Base-by-base conservation (phyloP, 768 basidiomycete species). In the Agrocybe pediades region DNA sequence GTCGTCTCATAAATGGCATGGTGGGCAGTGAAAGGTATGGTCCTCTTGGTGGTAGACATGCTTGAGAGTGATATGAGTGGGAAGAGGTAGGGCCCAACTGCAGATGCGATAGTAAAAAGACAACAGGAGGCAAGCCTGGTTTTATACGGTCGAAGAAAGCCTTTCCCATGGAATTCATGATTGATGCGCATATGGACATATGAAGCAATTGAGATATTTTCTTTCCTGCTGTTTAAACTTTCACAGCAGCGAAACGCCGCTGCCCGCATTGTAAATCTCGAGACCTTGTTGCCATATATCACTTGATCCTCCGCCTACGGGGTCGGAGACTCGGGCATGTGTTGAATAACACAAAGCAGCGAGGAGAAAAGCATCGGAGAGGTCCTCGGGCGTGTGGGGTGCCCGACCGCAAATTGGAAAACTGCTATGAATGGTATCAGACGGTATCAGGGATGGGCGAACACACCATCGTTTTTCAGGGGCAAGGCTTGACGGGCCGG, bases 1-100 rank as follows among this genome's bases (percentile, higher is more conserved):
- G 68, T 60, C 0, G 79, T 79, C 11, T 76, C 71, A 49, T 73
- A 73, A 2, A 73, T 74, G 54, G 82, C 69, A 6, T 77, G 66
- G 51, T 78, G 71, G 25, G 72, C 70, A 2, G 68, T 66, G 49
- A 77, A 69, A 1, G 70, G 63, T 15, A 36, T 36, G 33, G n/a
- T 36, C 33, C n/a, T 36, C n/a, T 13, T 36, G 33, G 11, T 15
- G 33, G 11, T 15, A 36, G 33, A 36, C 33, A 36, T 36, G 33
- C n/a, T n/a, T 11, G 11, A 13, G 11, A 15, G 33, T 4, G 33
- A 15, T 6, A n/a, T 36, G 4, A 13, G 13, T 36, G 33, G 11
- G n/a, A 36, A n/a, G n/a, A n/a, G 11, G 33, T n/a, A 15, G 11
- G 11, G n/a, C 33, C 3, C 13, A n/a, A 13, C 33, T 36, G 4